Base-by-base conservation (phyloP, 345 rosid species). In the Noccaea bulbosa region DNA sequence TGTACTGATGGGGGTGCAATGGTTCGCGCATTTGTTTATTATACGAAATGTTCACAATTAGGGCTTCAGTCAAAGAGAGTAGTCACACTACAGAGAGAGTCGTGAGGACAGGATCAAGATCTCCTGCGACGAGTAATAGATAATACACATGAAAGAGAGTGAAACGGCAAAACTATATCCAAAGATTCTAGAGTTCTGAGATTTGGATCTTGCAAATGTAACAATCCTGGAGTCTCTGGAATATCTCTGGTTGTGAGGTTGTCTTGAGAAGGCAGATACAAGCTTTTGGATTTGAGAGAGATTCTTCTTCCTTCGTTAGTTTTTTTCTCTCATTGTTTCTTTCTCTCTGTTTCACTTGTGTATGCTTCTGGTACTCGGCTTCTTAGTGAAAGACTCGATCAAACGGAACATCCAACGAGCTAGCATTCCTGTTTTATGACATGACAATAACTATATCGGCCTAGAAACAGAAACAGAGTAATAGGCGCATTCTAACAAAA, bases 361-460 rank as follows among this genome's bases (percentile, higher is more conserved):
- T 20, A 65, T 43, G 73, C 69, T 77, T 65, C 80, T 65, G 0
- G 48, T 57, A 61, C 46, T 59, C 39, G 52, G 46, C n/a, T 72
- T 88, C 80, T 84, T 85, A 15, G 78, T 84, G 44, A 88, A 45
- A 0, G 83, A 84, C 77, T 90, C 94, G 12, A 92, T 54, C 48
- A 95, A 77, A 52, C 90, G 87, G 74, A 72, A 90, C 97, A 92
- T 92, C 99, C 99, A 95, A 43, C 99, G 89, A 79, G 92, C 99
- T 64, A 95, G 79, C 97, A 95, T 86, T 78, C 99, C 96, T 95
- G 84, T 71, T 37, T 27, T 32, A 39, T 43, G 35, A 57, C 39
- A 32, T 43, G 41, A 32, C 30, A 20, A 39, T 39, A 10, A 39
- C 33, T 20, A 20, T 20, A 20, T 20, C 22, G 2, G 22, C 22